A percentile compares a stretch with the other conserved stretches of the same genome.
These are phyloP conservation scores for Paramecium pentaurelia DNA, from an alignment of 73 alveolate species.

Conservation along the genomic window DNA sequence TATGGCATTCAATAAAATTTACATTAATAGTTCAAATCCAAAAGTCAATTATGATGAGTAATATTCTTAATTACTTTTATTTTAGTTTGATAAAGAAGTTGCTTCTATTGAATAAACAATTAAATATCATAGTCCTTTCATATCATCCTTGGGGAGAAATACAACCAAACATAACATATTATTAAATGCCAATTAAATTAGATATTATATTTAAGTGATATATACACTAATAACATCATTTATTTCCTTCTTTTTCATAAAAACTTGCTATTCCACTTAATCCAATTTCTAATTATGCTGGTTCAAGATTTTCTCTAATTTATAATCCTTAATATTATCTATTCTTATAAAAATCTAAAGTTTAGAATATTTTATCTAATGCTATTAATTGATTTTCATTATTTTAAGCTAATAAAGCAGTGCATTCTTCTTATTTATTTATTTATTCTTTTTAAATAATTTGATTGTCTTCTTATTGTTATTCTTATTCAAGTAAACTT, in stretches of 20 bases:
- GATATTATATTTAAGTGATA: not conserved
- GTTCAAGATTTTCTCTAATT: not conserved
- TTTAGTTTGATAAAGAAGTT: not conserved
- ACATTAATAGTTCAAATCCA: not conserved
- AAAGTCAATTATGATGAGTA: slow-evolving; percentile 21
- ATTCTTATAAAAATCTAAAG: not conserved
- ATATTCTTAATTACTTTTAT: not conserved
- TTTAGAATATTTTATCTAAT: not conserved
- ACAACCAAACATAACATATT: not conserved
- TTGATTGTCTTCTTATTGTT: not conserved
- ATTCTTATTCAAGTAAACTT: not conserved
- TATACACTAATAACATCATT: not conserved
- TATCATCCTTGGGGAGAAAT: not conserved
- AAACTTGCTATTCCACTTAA: not conserved
- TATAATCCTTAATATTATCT: not conserved
- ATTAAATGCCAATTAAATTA: not conserved
- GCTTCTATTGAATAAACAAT: not conserved
- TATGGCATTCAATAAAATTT: not conserved
- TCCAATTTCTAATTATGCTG: not conserved
- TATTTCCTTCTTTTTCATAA: not conserved
- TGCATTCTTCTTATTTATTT: not conserved
- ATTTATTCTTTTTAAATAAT: not conserved
- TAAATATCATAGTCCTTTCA: not conserved
- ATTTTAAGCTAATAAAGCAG: not conserved
- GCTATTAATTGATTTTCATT: not conserved